These are phyloP conservation scores for Catharanthus roseus DNA, from an alignment of 257 asterid genomes.

Conservation along the genomic window DNA sequence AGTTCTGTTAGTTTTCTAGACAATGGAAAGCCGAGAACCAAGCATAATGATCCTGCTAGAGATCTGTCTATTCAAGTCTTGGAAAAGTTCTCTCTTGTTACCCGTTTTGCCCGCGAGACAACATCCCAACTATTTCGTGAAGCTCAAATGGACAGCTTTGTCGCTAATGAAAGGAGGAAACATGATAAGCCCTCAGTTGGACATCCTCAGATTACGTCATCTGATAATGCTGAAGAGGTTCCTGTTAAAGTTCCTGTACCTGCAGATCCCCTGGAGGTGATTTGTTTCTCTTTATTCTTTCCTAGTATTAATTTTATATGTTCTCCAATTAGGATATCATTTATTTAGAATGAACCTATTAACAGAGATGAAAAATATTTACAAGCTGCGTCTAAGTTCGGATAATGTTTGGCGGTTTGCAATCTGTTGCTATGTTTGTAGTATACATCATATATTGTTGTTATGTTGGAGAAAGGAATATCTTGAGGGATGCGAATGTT, in stretches of 20 bases:
- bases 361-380: background rate
- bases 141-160: conserved; percentile 47
- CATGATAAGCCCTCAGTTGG: conserved; percentile 34
- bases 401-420: background rate
- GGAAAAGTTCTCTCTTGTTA: conserved; percentile 96
- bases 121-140: conserved; percentile 95
- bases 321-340: background rate
- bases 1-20: conserved; percentile 35
- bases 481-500: background rate
- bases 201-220: conserved; percentile 22
- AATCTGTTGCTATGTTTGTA: background rate
- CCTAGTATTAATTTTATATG: background rate
- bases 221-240: conserved; percentile 39
- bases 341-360: background rate
- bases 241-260: conserved; percentile 47
- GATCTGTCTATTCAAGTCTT: conserved; percentile 86
- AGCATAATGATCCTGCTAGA: conserved; percentile 77
- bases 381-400: background rate
- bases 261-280: conserved; percentile 78
- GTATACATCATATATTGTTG: background rate
- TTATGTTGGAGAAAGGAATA: background rate
- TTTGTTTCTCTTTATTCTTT: background rate
- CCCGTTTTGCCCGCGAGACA: conserved; percentile 98
- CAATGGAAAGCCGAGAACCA: conserved; percentile 60
- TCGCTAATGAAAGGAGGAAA: conserved; percentile 54